Conservation (phyloP, 345 rosid genomes). For the Adansonia digitata region DNA sequence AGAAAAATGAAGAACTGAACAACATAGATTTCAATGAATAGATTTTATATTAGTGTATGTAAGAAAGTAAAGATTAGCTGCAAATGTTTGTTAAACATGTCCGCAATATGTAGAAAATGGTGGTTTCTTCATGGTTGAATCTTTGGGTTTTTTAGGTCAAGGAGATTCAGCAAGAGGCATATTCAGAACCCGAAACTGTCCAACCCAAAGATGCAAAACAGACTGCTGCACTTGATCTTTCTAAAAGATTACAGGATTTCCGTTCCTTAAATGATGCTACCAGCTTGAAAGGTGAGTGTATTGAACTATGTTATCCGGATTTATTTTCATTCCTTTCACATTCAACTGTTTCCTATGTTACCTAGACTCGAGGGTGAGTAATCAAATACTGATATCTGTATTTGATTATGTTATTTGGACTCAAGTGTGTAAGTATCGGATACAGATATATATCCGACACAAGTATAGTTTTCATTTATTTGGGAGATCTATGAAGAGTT, state of each 20-base stretch:
- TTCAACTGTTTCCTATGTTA: not conserved
- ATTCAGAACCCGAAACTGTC: slow-evolving; percentile 41
- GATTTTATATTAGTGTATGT: not conserved
- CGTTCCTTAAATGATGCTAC: slow-evolving; percentile 57
- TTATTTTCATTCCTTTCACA: not conserved
- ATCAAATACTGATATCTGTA: too few species aligned
- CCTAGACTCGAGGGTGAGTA: not conserved
- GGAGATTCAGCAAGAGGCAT: slow-evolving; percentile 74
- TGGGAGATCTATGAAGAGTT: too few species aligned
- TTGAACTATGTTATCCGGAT: too few species aligned
- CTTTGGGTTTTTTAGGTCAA: slow-evolving; percentile 45
- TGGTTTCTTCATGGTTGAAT: not conserved
- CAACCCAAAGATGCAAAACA: slow-evolving; percentile 56
- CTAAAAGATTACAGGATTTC: slow-evolving; percentile 77
- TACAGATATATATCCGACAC: too few species aligned
- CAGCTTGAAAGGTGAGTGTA: slow-evolving; percentile 61
- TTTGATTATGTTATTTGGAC: too few species aligned
- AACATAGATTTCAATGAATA: not conserved
- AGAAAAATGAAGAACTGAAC: not conserved
- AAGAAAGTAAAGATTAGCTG: not conserved
- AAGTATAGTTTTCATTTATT: too few species aligned
- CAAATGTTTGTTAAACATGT: not conserved
- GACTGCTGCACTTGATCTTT: slow-evolving; percentile 75
- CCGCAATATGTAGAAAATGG: not conserved
- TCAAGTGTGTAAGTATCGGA: too few species aligned